These are phyloP conservation scores for Candida koratica DNA, from an alignment of 805 yeast genomes.

Conservation along the genomic window DNA sequence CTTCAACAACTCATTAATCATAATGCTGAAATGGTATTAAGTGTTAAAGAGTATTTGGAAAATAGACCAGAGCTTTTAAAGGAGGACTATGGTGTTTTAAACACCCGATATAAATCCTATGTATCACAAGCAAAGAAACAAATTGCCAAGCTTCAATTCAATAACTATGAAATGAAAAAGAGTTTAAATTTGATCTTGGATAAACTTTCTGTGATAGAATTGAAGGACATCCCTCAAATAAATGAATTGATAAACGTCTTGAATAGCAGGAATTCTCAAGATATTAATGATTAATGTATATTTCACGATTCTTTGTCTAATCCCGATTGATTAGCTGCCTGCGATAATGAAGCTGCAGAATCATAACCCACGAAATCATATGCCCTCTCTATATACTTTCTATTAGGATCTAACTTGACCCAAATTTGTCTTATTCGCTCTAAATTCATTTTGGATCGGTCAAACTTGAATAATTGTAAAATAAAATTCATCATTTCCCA, in stretches of 20 bases:
- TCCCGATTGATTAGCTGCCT: too few relatives aligned
- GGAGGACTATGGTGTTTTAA: constrained; percentile 13
- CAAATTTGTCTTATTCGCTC: constrained; percentile 39
- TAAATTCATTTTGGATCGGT: constrained; percentile 40
- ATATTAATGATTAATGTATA: too few relatives aligned
- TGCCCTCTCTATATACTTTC: constrained; percentile 33
- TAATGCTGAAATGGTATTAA: constrained; percentile 30
- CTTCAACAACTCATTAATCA: constrained; percentile 31
- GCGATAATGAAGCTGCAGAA: background rate
- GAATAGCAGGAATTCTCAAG: too few relatives aligned
- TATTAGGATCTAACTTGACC: constrained; percentile 39
- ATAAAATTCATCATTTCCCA: constrained; percentile 31
- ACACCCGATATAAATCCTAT: constrained; percentile 8
- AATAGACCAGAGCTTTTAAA: constrained; percentile 16
- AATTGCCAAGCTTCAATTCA: constrained; percentile 7
- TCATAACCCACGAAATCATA: constrained; percentile 29
- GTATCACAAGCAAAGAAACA: constrained; percentile 6
- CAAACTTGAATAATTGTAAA: constrained; percentile 35
- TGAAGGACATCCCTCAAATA: constrained; percentile 1
- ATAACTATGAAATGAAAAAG: constrained; percentile 12
- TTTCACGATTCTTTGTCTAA: too few relatives aligned
- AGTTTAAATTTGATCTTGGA: constrained; percentile 7
- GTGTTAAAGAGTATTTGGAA: constrained; percentile 29
- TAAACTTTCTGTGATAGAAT: constrained; percentile 5
- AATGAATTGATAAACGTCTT: constrained; percentile 7